Base-by-base conservation (phyloP, 345 rosid species). In the Arabis hirsuta region DNA sequence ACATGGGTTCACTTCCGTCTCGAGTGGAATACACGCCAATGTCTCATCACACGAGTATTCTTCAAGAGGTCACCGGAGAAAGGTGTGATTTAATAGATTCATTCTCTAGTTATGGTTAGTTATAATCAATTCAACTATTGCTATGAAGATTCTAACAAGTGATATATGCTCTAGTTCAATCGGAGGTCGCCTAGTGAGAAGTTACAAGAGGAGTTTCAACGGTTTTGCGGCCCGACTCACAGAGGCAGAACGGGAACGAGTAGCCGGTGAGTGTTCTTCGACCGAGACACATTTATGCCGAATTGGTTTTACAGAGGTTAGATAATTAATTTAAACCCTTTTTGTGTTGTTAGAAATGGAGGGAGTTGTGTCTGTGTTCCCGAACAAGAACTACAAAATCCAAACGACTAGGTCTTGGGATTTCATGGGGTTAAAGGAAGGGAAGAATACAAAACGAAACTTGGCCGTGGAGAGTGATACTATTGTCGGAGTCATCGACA, bases 201-300 rank as follows among this genome's bases (percentile, higher is more conserved):
- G 86, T 55, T 86, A 85, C 58, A 66, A 14, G 26, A 83, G 78
- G 80, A 89, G 91, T 72, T 86, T 89, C 70, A 86, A 86, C 42
- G 91, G 88, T 24, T 86, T 89, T 39, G 87, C 83, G 0, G 90
- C 89, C 14, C 69, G 60, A 27, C 82, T 89, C 46, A 85, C 76
- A 4, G 55, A 73, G 10, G 6, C 44, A 1, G 95, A 89, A 77
- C 82, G 79, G 26, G 48, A 80, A 51, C 57, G 51, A 66, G 42
- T 89, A 6, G 76, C 86, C 2, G 31, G 88, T 84, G 12, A 80
- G 64, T 32, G 8, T 32, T 32, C 36, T 32, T 32, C 36, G 4
- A 32, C 6, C 0, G 24, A 48, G 13, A 32, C 7, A 24, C 19
- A 45, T 11, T 29, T 46, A 4, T 6, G 27, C 13, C 63, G 14